Conservation (phyloP, 1,284 basidiomycete species). For the Marasmius fiardii region DNA sequence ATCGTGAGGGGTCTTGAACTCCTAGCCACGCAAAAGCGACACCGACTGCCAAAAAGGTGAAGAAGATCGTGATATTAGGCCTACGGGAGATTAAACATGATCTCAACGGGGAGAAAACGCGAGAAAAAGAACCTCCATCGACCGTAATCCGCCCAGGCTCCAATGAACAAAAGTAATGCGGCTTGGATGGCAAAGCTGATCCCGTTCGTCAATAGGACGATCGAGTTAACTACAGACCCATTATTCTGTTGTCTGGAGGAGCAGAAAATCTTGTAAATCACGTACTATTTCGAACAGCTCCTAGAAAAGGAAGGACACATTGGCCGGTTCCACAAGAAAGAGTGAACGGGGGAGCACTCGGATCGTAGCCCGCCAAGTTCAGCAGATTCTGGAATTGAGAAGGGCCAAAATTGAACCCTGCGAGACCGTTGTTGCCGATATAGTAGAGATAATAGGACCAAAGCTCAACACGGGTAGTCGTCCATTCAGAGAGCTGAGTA, state of each 20-base stretch:
- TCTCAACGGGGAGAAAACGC: background rate
- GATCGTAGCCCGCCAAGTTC: constrained; percentile 69
- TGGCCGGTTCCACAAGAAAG: constrained; percentile 47
- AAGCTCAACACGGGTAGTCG: constrained; percentile 54
- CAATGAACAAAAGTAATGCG: constrained; percentile 58
- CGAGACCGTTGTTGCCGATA: constrained; percentile 69
- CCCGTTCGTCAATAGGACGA: constrained; percentile 73
- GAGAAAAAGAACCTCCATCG: constrained; percentile 51
- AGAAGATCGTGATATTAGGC: constrained; percentile 77
- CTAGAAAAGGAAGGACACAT: constrained; percentile 67
- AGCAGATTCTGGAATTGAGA: constrained; percentile 76
- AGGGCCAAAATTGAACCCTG: constrained; percentile 74
- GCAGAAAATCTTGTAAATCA: too few relatives aligned
- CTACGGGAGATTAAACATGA: constrained; percentile 27
- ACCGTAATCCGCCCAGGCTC: constrained; percentile 79
- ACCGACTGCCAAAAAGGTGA: constrained; percentile 63
- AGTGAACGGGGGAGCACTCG: constrained; percentile 50
- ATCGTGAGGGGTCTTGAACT: constrained; percentile 60
- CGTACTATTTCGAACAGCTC: constrained; percentile 58
- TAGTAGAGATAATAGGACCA: constrained; percentile 76
- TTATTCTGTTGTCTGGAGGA: too few relatives aligned
- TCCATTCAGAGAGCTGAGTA: constrained; percentile 23
- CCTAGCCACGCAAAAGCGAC: constrained; percentile 79
- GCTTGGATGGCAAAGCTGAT: constrained; percentile 75
- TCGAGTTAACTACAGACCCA: constrained; percentile 72